Base-by-base conservation (phyloP, 345 rosid species). In the Draba incana region DNA sequence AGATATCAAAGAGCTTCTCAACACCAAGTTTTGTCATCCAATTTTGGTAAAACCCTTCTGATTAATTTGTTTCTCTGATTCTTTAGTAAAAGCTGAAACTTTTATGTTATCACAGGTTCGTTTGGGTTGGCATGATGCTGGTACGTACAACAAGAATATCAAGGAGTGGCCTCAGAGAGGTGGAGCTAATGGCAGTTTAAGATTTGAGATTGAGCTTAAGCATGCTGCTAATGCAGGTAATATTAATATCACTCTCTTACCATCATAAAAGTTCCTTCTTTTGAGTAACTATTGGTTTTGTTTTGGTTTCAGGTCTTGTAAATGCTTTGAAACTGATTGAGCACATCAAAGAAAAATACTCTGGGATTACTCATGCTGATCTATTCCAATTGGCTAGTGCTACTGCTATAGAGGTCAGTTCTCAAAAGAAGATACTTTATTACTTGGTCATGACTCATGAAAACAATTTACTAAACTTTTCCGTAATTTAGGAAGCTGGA, bases 151-250 rank as follows among this genome's bases (percentile, higher is more conserved):
- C 78, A 94, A 87, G 82, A 85, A 84, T 84, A 84, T 91, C 35
- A 80, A 81, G 58, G 97, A 86, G 55, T 94, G 92, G 91, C 99
- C 97, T 15, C 82, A 60, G 66, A 86, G 92, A 73, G 97, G 97
- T 64, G 99, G 99, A 68, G 92, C 96, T 33, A 89, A 94, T 57
- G 99, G 95, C 63, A 94, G 99, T 79, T 81, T 94, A 15, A 84
- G 96, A 81, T 91, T 84, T 63, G 99, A 94, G 47, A 72, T 80
- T 62, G 99, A 94, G 84, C 91, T 94, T 59, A 94, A 94, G 44
- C 97, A 94, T 74, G 95, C 72, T 60, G 97, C 99, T 51, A 94
- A 94, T 82, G 96, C 99, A 9, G 99, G 99, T 94, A 78, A 35
- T 8, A 2, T 72, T 5, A n/a, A 20, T 20, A 20, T 20, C 64